Percentiles rank a stretch among this genome's conserved stretches.
Evolutionary conservation across 1,284 basidiomycete genomes (phyloP).

Genomic region (Fomitopsis palustris): DNA sequence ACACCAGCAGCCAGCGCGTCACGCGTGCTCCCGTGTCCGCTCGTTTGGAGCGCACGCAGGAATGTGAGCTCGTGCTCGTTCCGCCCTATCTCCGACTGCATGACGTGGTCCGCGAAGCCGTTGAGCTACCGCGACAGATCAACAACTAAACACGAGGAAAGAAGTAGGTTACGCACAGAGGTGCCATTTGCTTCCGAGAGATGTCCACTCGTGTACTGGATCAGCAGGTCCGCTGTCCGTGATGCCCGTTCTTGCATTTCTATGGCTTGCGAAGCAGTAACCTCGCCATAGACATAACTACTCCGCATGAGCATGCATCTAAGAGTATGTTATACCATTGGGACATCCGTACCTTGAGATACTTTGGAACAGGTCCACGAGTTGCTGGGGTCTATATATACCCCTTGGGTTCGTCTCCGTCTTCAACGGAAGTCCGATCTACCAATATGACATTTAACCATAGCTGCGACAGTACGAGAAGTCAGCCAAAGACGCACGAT

Average conservation of each 20-base stretch:
- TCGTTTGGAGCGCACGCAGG: conserved; percentile 27
- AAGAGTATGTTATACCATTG: background rate
- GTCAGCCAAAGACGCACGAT: conserved; percentile 52
- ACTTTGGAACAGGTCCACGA: conserved; percentile 49
- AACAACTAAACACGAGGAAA: conserved; percentile 33
- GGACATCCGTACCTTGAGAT: conserved; percentile 44
- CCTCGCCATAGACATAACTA: conserved; percentile 63
- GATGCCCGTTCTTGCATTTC: conserved; percentile 45
- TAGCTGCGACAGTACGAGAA: no score
- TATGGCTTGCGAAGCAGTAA: conserved; percentile 56
- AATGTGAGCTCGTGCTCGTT: conserved; percentile 21
- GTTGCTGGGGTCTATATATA: conserved; percentile 44
- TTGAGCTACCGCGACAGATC: background rate
- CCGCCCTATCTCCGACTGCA: conserved; percentile 16
- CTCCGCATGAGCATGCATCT: background rate
- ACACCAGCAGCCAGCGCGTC: conserved; percentile 21
- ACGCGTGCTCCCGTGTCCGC: conserved; percentile 16
- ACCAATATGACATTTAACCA: no score
- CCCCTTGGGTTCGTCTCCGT: conserved; percentile 42
- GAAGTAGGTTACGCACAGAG: conserved; percentile 12
- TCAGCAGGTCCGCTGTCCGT: conserved; percentile 38
- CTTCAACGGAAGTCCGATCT: conserved; percentile 66
- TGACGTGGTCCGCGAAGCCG: conserved; percentile 14
- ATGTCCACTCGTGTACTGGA: conserved; percentile 38
- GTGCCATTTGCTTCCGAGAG: conserved; percentile 23